phyloP scores from a whole-genome alignment of 2,329 filamentous ascomycete genomes.

The Trichothecium sympodiale region DNA sequence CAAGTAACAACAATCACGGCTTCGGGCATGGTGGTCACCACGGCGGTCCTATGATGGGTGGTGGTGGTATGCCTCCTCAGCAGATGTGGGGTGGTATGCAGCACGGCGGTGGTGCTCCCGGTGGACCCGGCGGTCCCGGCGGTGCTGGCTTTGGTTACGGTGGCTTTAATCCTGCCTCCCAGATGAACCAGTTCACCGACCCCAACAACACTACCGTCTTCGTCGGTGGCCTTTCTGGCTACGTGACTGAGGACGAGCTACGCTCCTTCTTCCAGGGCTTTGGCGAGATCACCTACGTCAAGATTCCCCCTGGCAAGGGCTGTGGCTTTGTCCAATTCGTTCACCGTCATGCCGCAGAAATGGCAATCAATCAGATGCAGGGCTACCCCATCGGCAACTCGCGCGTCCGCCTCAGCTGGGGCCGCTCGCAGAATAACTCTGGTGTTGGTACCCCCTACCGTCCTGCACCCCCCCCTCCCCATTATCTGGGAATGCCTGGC shows the following conservation, averaged over 20 bases:
- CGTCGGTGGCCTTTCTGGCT: slow-evolving; percentile 90
- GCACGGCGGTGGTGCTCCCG: no score
- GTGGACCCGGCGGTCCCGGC: slow-evolving; percentile 24
- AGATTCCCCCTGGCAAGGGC: slow-evolving; percentile 98
- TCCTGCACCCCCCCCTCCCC: slow-evolving; percentile 63
- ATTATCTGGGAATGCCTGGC: slow-evolving; percentile 39
- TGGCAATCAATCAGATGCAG: slow-evolving; percentile 99
- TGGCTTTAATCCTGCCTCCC: slow-evolving; percentile 36
- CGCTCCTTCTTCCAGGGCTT: slow-evolving; percentile 99
- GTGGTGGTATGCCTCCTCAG: slow-evolving; percentile 30
- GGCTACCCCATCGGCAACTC: slow-evolving; percentile 99
- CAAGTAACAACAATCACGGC: slow-evolving; percentile 22
- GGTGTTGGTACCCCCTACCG: slow-evolving; percentile 95
- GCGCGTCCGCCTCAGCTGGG: slow-evolving; percentile 93
- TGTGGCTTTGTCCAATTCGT: slow-evolving; percentile 99
- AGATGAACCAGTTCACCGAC: slow-evolving; percentile 99
- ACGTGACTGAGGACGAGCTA: slow-evolving; percentile 98
- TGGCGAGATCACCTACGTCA: slow-evolving; percentile 98
- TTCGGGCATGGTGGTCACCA: slow-evolving; percentile 31
- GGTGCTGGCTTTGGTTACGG: slow-evolving; percentile 21
- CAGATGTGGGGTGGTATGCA: slow-evolving; percentile 28
- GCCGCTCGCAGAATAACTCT: slow-evolving; percentile 97
- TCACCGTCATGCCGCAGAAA: slow-evolving; percentile 95
- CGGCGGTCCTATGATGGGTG: slow-evolving; percentile 32
- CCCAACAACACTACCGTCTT: slow-evolving; percentile 99